Evolutionary conservation across 805 yeast genomes (phyloP), one percentile per base, ranked within the genome.

Genomic region (Candida germanica): DNA sequence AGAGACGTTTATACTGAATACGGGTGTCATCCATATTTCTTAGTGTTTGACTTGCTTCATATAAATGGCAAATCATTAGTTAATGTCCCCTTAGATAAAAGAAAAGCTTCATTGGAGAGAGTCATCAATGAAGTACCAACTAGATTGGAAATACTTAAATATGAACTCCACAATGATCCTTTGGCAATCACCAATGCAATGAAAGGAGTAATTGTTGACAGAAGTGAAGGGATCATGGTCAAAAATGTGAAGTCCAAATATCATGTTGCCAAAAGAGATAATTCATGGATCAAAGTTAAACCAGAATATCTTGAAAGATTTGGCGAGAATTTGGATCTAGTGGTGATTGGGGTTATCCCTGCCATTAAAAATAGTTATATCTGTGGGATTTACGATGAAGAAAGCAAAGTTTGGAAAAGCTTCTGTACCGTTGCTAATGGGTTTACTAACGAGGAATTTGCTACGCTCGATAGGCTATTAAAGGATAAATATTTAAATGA

Each of bases 381-480:
- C 40, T 83, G 95, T 58, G 96, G 93, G 0, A 54, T 89, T 9
- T 60, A 80, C 17, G 71, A 70, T 29, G 57, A 57, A 3, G 69
- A 63, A 4, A 50, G 49, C 9, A 59, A 62, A 23, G 56, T 62
- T 23, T 86, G 78, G 51, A 61, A 75, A 36, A 76, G 91, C 12
- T 82, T 91, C 40, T 82, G 95, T 49, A 71, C 75, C 14, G 83
- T 89, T 29, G 91, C 95, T 1, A 87, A 89, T 51, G 98, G 98
- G 1, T 77, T 91, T 40, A 74, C 86, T 7, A 58, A 63, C 1
- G 74, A 71, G 1, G 89, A 83, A 38, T 81, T 73, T 41, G 71
- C 73, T 21, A 66, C 65, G 30, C 79, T 93, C 25, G 75, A 75
- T 26, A 63, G 75, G 14, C 39, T 62, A 6, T 77, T 93, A 0